Percentiles rank a stretch among this genome's conserved stretches.
These are phyloP conservation scores for Polytrichum formosum DNA, from an alignment of 225 moss, liverwort and hornwort genomes.

Conservation along the genomic window DNA sequence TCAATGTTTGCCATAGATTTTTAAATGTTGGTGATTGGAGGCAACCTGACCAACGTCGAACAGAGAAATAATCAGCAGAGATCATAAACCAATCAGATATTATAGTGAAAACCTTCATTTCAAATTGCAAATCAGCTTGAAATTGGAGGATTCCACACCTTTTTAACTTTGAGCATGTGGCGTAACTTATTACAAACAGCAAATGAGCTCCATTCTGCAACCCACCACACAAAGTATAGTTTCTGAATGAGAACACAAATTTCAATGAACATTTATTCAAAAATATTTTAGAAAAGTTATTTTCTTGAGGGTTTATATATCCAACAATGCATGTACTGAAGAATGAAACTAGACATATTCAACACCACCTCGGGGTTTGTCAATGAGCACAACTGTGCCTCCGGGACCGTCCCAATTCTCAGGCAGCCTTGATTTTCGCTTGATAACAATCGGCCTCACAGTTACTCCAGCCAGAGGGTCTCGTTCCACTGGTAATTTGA, in stretches of 20 bases:
- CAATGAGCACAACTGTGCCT: constrained; percentile 84
- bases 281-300: too few species aligned
- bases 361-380: constrained; percentile 80
- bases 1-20: too few species aligned
- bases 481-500: constrained; percentile 10
- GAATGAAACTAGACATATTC: constrained; percentile 3
- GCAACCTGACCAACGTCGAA: too few species aligned
- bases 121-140: too few species aligned
- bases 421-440: constrained; percentile 50
- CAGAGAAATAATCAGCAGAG: too few species aligned
- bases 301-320: background rate
- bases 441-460: constrained; percentile 30
- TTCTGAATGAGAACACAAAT: background rate
- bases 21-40: too few species aligned
- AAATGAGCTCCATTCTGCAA: constrained; percentile 94
- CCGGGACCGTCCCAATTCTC: constrained; percentile 74
- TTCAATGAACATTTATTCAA: too few species aligned
- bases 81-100: too few species aligned
- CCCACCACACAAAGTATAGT: constrained; percentile 25
- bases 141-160: constrained; percentile 50
- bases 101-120: too few species aligned
- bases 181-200: constrained; percentile 87
- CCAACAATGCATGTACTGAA: background rate
- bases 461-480: constrained; percentile 23
- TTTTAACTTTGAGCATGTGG: constrained; percentile 68